Conservation (phyloP, 2,329 filamentous ascomycete genomes). For the Epichloe amarillans region DNA sequence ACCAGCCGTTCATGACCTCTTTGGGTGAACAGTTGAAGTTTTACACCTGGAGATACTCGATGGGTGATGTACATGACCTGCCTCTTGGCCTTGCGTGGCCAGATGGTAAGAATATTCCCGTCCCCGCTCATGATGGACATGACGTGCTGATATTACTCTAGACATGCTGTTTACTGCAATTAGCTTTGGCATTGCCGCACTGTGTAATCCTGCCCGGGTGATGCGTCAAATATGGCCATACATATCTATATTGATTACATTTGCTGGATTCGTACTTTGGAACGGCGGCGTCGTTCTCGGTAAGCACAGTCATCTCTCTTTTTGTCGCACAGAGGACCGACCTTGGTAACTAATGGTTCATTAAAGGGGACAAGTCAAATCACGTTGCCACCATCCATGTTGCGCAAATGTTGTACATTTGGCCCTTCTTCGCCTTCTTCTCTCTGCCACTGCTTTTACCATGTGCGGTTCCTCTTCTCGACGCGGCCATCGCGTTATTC, state of each 20-base stretch:
- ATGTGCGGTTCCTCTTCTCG: slow-evolving; percentile 24
- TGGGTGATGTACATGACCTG: slow-evolving; percentile 43
- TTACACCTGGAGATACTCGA: slow-evolving; percentile 29
- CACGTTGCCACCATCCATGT: slow-evolving; percentile 82
- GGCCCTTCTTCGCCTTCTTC: slow-evolving; percentile 83
- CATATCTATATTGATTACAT: slow-evolving; percentile 49
- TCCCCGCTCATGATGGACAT: neutral
- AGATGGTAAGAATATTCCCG: slow-evolving; percentile 28
- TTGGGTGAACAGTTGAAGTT: slow-evolving; percentile 23
- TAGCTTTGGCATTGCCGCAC: slow-evolving; percentile 48
- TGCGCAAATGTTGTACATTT: slow-evolving; percentile 89
- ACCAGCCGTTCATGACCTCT: slow-evolving; percentile 18
- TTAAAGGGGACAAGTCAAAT: slow-evolving; percentile 77
- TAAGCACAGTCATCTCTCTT: slow-evolving; percentile 22
- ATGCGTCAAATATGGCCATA: slow-evolving; percentile 42
- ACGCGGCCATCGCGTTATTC: slow-evolving; percentile 4
- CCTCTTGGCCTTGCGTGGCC: slow-evolving; percentile 32
- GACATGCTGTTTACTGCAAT: slow-evolving; percentile 44
- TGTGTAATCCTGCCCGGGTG: slow-evolving; percentile 33
- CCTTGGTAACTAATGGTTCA: neutral
- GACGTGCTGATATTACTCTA: slow-evolving; percentile 12
- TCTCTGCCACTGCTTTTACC: slow-evolving; percentile 64
- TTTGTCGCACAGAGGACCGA: neutral
- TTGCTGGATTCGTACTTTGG: slow-evolving; percentile 65
- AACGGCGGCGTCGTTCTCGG: slow-evolving; percentile 88